Percentiles rank a stretch among this genome's conserved stretches.
phyloP scores from a whole-genome alignment of 2,329 filamentous ascomycete genomes.

The Lomentospora prolificans region DNA sequence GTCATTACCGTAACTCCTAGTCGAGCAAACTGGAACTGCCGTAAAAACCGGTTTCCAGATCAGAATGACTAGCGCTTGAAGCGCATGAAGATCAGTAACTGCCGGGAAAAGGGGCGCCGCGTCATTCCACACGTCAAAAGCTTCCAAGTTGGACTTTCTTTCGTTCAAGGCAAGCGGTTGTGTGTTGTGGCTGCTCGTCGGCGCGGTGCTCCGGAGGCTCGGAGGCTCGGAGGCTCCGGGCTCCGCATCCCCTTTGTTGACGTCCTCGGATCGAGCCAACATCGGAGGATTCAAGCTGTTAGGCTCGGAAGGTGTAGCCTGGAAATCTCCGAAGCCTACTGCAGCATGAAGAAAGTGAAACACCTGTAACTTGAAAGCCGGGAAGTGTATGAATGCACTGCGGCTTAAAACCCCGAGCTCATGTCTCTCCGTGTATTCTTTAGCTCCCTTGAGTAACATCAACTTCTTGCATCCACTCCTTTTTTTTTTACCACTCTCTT shows the following conservation, averaged over 20 bases:
- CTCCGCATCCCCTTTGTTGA: background rate
- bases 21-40: too few species aligned
- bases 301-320: background rate
- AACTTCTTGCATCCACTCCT: background rate
- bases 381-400: background rate
- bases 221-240: slow-evolving; percentile 4
- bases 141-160: too few species aligned
- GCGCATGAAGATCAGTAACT: too few species aligned
- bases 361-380: background rate
- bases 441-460: background rate
- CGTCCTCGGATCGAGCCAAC: background rate
- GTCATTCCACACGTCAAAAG: too few species aligned
- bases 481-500: background rate
- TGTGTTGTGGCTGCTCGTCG: too few species aligned
- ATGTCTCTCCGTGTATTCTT: background rate
- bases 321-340: background rate
- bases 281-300: background rate
- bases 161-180: too few species aligned
- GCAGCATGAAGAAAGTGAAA: background rate
- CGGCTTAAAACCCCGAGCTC: background rate
- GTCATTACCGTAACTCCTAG: too few species aligned
- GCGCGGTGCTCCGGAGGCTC: background rate
- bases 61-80: too few species aligned
- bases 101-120: too few species aligned
- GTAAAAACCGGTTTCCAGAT: too few species aligned